Base-by-base conservation (phyloP, 2,329 filamentous ascomycete genomes). In the Exophiala oligosperma region DNA sequence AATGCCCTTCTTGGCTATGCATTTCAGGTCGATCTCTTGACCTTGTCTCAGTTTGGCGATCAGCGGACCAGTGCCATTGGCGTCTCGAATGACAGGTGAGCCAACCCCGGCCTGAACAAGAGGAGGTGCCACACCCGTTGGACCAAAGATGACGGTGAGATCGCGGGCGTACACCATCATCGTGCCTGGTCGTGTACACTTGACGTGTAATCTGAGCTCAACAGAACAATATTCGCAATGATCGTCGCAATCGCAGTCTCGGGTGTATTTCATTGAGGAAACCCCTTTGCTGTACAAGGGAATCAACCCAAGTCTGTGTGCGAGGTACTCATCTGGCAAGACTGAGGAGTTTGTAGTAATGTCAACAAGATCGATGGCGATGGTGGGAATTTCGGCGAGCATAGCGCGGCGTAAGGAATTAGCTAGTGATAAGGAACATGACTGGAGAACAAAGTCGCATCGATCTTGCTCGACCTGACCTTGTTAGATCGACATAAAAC, bases 1-100 rank as follows among this genome's bases (percentile, higher is more conserved):
- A 64, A 97, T 97, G 1, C 94, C 94, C 81, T 97, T 97, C 81
- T 96, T 97, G 51, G 93, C 94, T 65, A 97, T 89, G 72, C 93
- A 97, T 61, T 85, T 90, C 70, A 99, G 84, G 73, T 91, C 88
- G 60, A 99, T 78, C 74, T 96, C 92, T 76, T 99, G 94, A 2
- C 89, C 91, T 70, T 88, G 89, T 58, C 93, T 84, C 71, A 99
- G 78, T 80, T 97, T 97, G 69, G 89, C 90, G 65, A 99, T 93
- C 66, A 97, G 81, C 46, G 89, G 85, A 1, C 94, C 94, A 57
- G 89, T 84, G 9, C 87, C 87, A 51, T 93, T 90, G 0, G 88
- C 84, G 72, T 99, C 93, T 46, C 83, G 87, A 68, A 96, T 90
- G 58, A 97, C 86, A 1, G 93, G 92, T 61, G 83, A 85, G 48